Percentiles rank a stretch among this genome's conserved stretches.
Conservation (phyloP, 2,329 filamentous ascomycete genomes). For the Bipolaris bicolor region DNA sequence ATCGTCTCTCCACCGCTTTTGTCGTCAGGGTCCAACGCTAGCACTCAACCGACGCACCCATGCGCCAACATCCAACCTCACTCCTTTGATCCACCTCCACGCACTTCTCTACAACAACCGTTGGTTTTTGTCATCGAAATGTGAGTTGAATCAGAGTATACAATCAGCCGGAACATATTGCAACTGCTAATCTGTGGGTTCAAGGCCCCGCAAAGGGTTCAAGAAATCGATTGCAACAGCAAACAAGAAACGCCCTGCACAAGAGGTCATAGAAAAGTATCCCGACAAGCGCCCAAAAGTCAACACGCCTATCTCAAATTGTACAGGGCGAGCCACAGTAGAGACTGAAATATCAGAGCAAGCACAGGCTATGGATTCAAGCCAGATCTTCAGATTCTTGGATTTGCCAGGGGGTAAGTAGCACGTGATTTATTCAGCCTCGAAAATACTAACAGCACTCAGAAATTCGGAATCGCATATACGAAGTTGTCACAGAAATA, state of each 20-base stretch:
- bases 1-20: constrained; percentile 10
- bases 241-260: constrained; percentile 8
- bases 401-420: constrained; percentile 32
- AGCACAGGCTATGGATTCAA: background rate
- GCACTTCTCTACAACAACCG: background rate
- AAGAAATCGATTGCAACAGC: constrained; percentile 4
- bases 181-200: constrained; percentile 2
- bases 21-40: background rate
- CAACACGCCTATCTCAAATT: background rate
- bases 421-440: too few species aligned
- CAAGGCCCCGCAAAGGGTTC: constrained; percentile 10
- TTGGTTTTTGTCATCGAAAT: background rate
- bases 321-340: background rate
- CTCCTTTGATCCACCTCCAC: constrained; percentile 10
- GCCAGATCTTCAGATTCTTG: constrained; percentile 26
- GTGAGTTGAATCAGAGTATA: constrained; percentile 4
- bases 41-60: background rate
- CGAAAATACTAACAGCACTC: background rate
- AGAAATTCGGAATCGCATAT: constrained; percentile 39
- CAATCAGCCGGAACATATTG: background rate
- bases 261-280: background rate
- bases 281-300: constrained; percentile 16
- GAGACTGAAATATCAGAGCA: background rate
- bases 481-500: constrained; percentile 22
- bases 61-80: constrained; percentile 12